These are phyloP conservation scores for Lasiosphaeria ovina DNA, from an alignment of 495 filamentous ascomycete genomes.

Conservation along the genomic window DNA sequence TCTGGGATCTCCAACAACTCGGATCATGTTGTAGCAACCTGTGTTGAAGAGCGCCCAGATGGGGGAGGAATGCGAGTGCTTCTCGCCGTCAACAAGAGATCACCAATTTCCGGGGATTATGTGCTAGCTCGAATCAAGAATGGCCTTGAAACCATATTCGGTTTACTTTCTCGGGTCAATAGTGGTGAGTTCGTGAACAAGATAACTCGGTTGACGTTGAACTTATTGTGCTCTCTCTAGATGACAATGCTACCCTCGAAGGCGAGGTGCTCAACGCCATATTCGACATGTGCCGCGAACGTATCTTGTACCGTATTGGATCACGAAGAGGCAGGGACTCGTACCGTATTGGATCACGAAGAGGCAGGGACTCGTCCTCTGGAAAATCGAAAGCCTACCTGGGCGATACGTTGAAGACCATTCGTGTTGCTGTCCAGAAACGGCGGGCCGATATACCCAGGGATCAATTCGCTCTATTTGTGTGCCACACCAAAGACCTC, in stretches of 20 bases:
- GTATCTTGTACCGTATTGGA: slow-evolving; percentile 31
- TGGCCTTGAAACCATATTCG: slow-evolving; percentile 32
- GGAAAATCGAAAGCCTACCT: no score
- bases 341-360: slow-evolving; percentile 10
- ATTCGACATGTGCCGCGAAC: slow-evolving; percentile 34
- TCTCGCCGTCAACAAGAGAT: slow-evolving; percentile 38
- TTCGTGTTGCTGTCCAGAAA: no score
- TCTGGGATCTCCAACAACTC: slow-evolving; percentile 31
- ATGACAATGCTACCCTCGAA: slow-evolving; percentile 15
- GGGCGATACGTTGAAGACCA: no score
- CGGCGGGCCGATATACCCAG: no score
- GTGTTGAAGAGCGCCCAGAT: slow-evolving; percentile 32
- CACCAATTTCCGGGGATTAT: not conserved
- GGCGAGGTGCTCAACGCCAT: slow-evolving; percentile 32
- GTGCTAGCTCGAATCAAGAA: slow-evolving; percentile 27
- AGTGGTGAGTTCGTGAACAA: slow-evolving; percentile 12
- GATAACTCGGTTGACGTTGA: slow-evolving; percentile 3
- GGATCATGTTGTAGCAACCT: slow-evolving; percentile 37
- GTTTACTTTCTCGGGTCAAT: slow-evolving; percentile 19
- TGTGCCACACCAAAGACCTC: not conserved
- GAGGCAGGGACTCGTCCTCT: not conserved
- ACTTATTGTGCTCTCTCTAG: slow-evolving; percentile 3
- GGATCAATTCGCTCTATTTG: no score
- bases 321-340: slow-evolving; percentile 9
- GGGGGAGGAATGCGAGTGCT: slow-evolving; percentile 29